phyloP scores from a whole-genome alignment of 2,329 filamentous ascomycete genomes.

The Curvularia lunata region DNA sequence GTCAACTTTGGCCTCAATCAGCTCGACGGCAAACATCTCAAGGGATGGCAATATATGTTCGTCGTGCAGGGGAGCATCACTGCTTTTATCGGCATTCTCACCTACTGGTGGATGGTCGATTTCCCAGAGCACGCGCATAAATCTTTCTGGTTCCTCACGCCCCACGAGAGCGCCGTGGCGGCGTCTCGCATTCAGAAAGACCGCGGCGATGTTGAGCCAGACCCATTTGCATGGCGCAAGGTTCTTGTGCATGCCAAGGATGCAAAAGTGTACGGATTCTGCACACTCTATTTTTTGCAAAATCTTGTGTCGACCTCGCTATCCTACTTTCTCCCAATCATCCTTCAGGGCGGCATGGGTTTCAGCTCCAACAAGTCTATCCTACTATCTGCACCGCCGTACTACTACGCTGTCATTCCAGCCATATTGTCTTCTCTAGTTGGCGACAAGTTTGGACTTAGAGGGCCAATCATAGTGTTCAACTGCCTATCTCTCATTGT shows the following conservation, averaged over 20 bases:
- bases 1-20: conserved; percentile 74
- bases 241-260: conserved; percentile 65
- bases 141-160: conserved; percentile 64
- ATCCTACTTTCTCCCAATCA: conserved; percentile 70
- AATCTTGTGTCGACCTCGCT: conserved; percentile 71
- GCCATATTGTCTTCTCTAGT: conserved; percentile 68
- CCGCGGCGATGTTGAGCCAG: conserved; percentile 64
- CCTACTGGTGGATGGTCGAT: conserved; percentile 74
- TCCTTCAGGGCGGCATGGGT: conserved; percentile 58
- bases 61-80: conserved; percentile 69
- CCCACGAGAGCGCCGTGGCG: conserved; percentile 63
- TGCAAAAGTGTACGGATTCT: conserved; percentile 69
- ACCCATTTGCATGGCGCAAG: conserved; percentile 62
- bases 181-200: conserved; percentile 65
- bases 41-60: conserved; percentile 74
- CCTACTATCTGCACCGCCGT: conserved; percentile 69
- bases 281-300: conserved; percentile 68
- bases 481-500: conserved; percentile 67
- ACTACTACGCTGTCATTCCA: conserved; percentile 70
- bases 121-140: conserved; percentile 67
- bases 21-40: conserved; percentile 62
- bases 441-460: conserved; percentile 65
- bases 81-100: conserved; percentile 62
- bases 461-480: conserved; percentile 69
- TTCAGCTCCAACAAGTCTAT: conserved; percentile 57